A percentile compares a stretch with the other conserved stretches of the same genome.
Evolutionary conservation across 2,329 filamentous ascomycete species (phyloP).

Genomic region (Penicillium frequentans): DNA sequence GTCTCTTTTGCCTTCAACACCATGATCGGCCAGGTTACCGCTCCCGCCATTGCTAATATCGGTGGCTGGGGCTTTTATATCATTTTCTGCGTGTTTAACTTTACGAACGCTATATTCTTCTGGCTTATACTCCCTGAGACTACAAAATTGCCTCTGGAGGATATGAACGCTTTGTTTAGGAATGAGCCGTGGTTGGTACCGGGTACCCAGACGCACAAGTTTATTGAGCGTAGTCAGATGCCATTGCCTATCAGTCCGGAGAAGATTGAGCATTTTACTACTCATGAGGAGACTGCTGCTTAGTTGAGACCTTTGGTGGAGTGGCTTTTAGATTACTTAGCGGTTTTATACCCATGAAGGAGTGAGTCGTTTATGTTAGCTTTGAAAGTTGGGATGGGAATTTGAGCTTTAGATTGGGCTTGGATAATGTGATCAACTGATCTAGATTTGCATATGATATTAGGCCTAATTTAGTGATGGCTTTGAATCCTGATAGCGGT

Average conservation of each 20-base stretch:
- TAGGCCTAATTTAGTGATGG: too few relatives aligned
- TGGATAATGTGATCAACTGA: not conserved
- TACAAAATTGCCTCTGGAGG: slow-evolving; percentile 60
- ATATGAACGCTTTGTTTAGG: slow-evolving; percentile 65
- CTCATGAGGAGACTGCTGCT: not conserved
- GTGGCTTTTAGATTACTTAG: not conserved
- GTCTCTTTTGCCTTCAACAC: slow-evolving; percentile 72
- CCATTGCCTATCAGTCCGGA: not conserved
- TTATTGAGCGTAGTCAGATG: slow-evolving; percentile 22
- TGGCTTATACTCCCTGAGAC: slow-evolving; percentile 67
- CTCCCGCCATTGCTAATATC: slow-evolving; percentile 55
- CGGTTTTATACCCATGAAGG: not conserved
- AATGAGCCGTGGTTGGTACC: slow-evolving; percentile 64
- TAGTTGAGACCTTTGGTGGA: not conserved
- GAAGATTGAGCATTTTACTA: not conserved
- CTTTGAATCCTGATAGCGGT: too few relatives aligned
- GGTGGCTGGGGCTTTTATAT: slow-evolving; percentile 56
- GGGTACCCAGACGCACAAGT: slow-evolving; percentile 55
- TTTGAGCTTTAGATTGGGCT: not conserved
- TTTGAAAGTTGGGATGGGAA: not conserved
- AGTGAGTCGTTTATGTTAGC: not conserved
- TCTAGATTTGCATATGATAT: too few relatives aligned
- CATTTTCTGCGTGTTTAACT: slow-evolving; percentile 67
- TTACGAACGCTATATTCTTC: slow-evolving; percentile 67
- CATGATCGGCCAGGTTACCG: slow-evolving; percentile 68